Base-by-base conservation (phyloP, 1,284 basidiomycete genomes). In the Tremellales sp. region DNA sequence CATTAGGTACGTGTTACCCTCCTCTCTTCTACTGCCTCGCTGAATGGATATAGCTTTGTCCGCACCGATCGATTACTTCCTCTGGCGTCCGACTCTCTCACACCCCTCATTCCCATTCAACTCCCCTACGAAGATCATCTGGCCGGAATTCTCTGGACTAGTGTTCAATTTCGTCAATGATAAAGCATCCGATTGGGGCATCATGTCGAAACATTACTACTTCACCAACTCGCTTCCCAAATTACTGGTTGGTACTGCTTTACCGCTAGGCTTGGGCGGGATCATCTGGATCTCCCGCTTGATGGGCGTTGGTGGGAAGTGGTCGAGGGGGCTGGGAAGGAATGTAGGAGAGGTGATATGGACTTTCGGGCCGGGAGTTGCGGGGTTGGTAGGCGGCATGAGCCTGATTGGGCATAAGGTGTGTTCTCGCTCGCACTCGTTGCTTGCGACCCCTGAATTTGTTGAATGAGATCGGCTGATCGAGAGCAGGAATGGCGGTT, bases 401-500 rank as follows among this genome's bases (percentile, higher is more conserved):
- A 92, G 89, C 63, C 75, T 70, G 17, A 77, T 97, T 0, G 85
- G 82, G 0, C 89, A 93, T 71, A 93, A 93, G 67, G 69, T 67
- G 41, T n/a, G 69, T 50, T 3, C 7, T 13, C 15, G 29, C n/a
- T n/a, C n/a, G n/a, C n/a, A n/a, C n/a, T n/a, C n/a, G n/a, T n/a
- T n/a, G n/a, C n/a, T n/a, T n/a, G n/a, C n/a, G n/a, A n/a, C n/a
- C n/a, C n/a, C n/a, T n/a, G n/a, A n/a, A n/a, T n/a, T n/a, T n/a
- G n/a, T n/a, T n/a, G n/a, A n/a, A n/a, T n/a, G n/a, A n/a, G n/a
- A n/a, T n/a, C n/a, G n/a, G n/a, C n/a, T n/a, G n/a, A n/a, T n/a
- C n/a, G n/a, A n/a, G n/a, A n/a, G 72, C 74, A 80, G 66, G 96
- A 98, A 73, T 97, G 94, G 93, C 81, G 94, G 3, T 98, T 98